phyloP scores from a whole-genome alignment of 2,329 filamentous ascomycete genomes.

The Pestalotiopsis fici region DNA sequence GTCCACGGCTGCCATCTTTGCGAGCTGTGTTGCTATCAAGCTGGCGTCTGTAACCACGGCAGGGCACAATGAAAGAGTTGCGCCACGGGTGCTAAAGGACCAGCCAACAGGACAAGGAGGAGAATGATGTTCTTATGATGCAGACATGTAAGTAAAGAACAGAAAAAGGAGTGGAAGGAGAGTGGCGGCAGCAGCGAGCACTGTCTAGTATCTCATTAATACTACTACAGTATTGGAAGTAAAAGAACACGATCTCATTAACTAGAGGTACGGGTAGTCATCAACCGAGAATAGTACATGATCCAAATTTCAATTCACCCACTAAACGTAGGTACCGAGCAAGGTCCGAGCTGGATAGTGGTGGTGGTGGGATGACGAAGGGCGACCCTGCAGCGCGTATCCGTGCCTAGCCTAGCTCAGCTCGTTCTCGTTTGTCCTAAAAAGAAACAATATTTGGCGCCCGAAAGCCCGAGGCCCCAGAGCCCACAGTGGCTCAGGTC shows the following conservation, averaged over 20 bases:
- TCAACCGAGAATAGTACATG: neutral
- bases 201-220: neutral
- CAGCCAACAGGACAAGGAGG: neutral
- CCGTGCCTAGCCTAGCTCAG: too few relatives aligned
- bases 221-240: neutral
- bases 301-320: neutral
- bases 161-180: neutral
- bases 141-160: neutral
- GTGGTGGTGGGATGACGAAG: neutral
- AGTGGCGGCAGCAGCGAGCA: neutral
- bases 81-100: neutral
- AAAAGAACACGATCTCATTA: neutral
- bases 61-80: neutral
- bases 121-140: neutral
- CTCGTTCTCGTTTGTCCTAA: neutral
- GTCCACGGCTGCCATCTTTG: slow-evolving; percentile 33
- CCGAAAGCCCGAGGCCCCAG: neutral
- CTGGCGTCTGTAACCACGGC: neutral
- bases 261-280: neutral
- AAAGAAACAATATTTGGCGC: neutral
- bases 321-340: neutral
- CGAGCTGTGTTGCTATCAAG: neutral
- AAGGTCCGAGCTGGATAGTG: neutral
- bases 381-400: neutral
- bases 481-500: neutral